Evolutionary conservation across 1,284 basidiomycete species (phyloP).

Genomic region (Bondarzewia mesenterica): DNA sequence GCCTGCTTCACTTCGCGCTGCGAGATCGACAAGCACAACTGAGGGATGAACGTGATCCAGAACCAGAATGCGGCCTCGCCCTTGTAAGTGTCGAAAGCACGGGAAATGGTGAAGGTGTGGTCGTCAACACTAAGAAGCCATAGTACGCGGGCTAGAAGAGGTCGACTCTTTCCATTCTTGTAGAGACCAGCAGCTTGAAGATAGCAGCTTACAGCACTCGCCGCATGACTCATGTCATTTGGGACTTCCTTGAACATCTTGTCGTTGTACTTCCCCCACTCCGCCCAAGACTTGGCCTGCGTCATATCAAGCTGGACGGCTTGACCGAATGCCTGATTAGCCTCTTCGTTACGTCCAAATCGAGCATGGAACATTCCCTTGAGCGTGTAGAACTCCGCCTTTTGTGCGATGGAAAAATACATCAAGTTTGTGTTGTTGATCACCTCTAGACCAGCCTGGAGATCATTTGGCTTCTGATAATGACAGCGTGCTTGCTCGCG

Average conservation of each 20-base stretch:
- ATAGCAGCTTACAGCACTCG: constrained; percentile 95
- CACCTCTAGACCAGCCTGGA: constrained; percentile 91
- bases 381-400: constrained; percentile 98
- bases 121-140: constrained; percentile 98
- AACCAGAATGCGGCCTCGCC: constrained; percentile 98
- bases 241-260: constrained; percentile 85
- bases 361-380: constrained; percentile 99
- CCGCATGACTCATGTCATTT: constrained; percentile 68
- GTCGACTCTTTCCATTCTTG: constrained; percentile 91
- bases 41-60: constrained; percentile 97
- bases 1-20: constrained; percentile 93
- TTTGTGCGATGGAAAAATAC: constrained; percentile 94
- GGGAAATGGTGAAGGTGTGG: constrained; percentile 63
- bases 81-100: constrained; percentile 94
- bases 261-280: constrained; percentile 97
- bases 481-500: constrained; percentile 99
- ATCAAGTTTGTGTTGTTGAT: constrained; percentile 99
- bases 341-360: constrained; percentile 83
- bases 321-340: constrained; percentile 88
- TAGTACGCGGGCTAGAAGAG: constrained; percentile 84
- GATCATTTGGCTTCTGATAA: constrained; percentile 92
- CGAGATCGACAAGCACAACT: constrained; percentile 86
- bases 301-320: constrained; percentile 95
- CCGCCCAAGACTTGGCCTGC: constrained; percentile 96
- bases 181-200: constrained; percentile 95